Base-by-base conservation (phyloP, 2,329 filamentous ascomycete species). In the Grosmannia serpens region DNA sequence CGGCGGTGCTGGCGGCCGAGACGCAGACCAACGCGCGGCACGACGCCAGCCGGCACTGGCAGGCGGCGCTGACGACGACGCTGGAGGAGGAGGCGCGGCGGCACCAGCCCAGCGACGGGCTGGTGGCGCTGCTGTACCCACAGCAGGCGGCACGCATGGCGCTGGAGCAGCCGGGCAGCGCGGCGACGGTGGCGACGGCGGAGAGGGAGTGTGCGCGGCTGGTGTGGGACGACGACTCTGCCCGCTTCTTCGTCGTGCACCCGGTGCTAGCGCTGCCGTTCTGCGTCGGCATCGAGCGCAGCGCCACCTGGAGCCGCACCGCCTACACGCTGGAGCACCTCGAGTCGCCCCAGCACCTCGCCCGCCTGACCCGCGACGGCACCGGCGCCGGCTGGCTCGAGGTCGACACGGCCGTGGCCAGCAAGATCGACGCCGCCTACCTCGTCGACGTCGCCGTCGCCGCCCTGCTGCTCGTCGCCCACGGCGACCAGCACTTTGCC, bases 111-210 rank as follows among this genome's bases (percentile, higher is more conserved):
- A 75, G 81, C 49, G 82, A 86, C 66, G 83, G 83, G 1, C 76
- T 86, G 0, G 79, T 91, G 7, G 86, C 87, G 1, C 75, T 85
- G 1, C 77, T 88, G 17, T 88, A 88, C 71, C 87, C 88, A 1
- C 72, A 75, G 1, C 81, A 84, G 0, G 84, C 85, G 15, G 81
- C 84, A 0, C 81, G 79, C 51, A 78, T 84, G 69, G 85, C 83
- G 1, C 73, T 84, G 1, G 83, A 86, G 59, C 76, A 79, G 29
- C 72, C 84, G 3, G 75, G 79, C 50, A 83, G 87, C 66, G 75
- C 79, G 2, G 74, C 78, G 0, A 78, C 85, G 11, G 76, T 84
- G 4, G 76, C 77, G 59, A 80, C 84, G 38, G 86, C 86, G 0
- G 83, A 87, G 67, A 77, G 80, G 35, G 86, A 90, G 70, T 84